Evolutionary conservation across 2,329 filamentous ascomycete species (phyloP), one percentile per base, ranked within the genome.

Genomic region (Trichoderma guizhouense): DNA sequence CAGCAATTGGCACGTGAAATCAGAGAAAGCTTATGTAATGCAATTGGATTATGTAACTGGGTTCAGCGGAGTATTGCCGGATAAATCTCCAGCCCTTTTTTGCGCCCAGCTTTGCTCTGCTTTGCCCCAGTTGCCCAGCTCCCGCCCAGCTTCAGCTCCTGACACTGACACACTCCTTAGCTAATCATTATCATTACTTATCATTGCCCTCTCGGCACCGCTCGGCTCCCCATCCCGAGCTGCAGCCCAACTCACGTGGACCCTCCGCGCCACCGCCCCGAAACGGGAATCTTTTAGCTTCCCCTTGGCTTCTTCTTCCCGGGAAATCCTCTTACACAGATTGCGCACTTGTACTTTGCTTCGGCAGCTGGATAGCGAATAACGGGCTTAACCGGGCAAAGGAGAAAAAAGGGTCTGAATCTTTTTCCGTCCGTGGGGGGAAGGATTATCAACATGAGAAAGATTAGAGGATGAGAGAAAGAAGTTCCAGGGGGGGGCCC

Each of bases 241-340:
- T 68, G 61, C 36, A 71, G 36, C 34, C 51, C 18, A 28, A n/a
- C 60, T 66, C 69, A 65, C 69, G 69, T 58, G 61, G 51, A 18
- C 58, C n/a, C 63, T 39, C 47, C 11, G 11, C 47, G 47, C 47
- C 47, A 53, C 47, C n/a, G 47, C 28, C 30, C 58, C 30, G 11
- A 36, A 47, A 26, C 11, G 30, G 63, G 63, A 32, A 61, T 28
- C 34, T 71, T 57, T 47, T 51, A 43, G 51, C 36, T 43, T 53
- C 24, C 36, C 47, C 21, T 6, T 28, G 36, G 12, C 24, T 30
- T n/a, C 39, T 24, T 61, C 53, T 36, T 63, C 58, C 70, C 70
- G 70, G 70, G 70, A 72, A 69, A 72, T 72, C 64, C 58, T 72
- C 70, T 72, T 72, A 26, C n/a, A 21, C 43, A 51, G n/a, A 26